A percentile compares a stretch with the other conserved stretches of the same genome.
Evolutionary conservation across 2,329 filamentous ascomycete genomes (phyloP).

Genomic region (Fusarium verrucosum): DNA sequence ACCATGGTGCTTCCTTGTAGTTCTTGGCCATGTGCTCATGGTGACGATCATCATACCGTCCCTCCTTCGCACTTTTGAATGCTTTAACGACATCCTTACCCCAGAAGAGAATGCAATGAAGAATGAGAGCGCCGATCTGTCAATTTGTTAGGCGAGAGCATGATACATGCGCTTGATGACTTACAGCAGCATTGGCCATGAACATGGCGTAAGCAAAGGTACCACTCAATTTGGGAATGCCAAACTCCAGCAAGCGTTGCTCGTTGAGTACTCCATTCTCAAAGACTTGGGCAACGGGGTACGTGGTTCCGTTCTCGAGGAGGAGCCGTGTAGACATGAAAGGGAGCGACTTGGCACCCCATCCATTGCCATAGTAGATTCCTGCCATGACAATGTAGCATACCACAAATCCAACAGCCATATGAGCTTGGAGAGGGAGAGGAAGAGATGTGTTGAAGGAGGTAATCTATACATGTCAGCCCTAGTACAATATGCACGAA

Average conservation of each 20-base stretch:
- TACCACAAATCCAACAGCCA: conserved; percentile 55
- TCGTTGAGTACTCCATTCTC: conserved; percentile 52
- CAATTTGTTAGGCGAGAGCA: background rate
- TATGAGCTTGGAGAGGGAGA: conserved; percentile 59
- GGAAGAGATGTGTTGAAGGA: conserved; percentile 63
- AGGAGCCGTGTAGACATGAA: conserved; percentile 65
- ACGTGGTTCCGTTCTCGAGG: conserved; percentile 51
- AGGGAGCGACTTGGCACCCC: conserved; percentile 57
- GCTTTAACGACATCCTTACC: conserved; percentile 60
- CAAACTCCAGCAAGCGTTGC: conserved; percentile 53
- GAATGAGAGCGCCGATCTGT: conserved; percentile 64
- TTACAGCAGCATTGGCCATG: conserved; percentile 65
- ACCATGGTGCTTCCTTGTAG: conserved; percentile 61
- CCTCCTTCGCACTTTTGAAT: conserved; percentile 56
- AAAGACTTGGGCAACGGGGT: conserved; percentile 55
- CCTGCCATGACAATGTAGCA: conserved; percentile 61
- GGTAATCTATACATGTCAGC: conserved; percentile 55
- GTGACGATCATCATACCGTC: conserved; percentile 60
- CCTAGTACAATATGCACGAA: fast-evolving
- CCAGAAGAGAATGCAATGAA: conserved; percentile 65
- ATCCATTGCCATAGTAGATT: conserved; percentile 62
- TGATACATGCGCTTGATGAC: conserved; percentile 27
- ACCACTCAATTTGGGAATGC: conserved; percentile 59
- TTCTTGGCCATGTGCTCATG: conserved; percentile 61
- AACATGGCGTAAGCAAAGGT: conserved; percentile 63